Evolutionary conservation across 1,139 yeast species (phyloP).

Genomic region (Ashbya aceris): DNA sequence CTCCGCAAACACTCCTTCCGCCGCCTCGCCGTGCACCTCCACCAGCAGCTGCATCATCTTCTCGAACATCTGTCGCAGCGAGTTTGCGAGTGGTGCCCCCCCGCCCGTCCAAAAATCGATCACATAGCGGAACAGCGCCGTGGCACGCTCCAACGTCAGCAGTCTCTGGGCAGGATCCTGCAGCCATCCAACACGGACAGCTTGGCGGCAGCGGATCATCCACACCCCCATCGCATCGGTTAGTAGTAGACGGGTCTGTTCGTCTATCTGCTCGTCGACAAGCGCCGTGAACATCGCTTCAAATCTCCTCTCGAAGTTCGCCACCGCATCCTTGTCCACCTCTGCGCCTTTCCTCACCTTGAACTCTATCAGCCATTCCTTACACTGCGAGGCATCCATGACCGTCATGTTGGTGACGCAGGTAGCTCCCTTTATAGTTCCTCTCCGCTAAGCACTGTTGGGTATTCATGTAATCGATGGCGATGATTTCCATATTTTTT

Average conservation of each 20-base stretch:
- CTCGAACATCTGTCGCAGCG: constrained; percentile 48
- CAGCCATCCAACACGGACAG: constrained; percentile 12
- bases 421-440: not conserved
- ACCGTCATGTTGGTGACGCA: constrained; percentile 2
- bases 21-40: constrained; percentile 17
- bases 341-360: constrained; percentile 21
- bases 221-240: constrained; percentile 60
- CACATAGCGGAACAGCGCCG: constrained; percentile 43
- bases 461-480: too few relatives aligned
- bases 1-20: constrained; percentile 25
- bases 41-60: constrained; percentile 41
- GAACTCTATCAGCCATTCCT: constrained; percentile 4
- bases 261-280: constrained; percentile 53
- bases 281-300: constrained; percentile 62
- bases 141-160: constrained; percentile 25
- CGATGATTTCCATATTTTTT: too few relatives aligned
- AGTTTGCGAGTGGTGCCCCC: constrained; percentile 60
- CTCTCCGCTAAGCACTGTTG: not conserved
- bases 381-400: constrained; percentile 2
- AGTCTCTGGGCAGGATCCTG: constrained; percentile 16
- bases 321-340: constrained; percentile 52
- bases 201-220: constrained; percentile 40
- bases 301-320: constrained; percentile 59
- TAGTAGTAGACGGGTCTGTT: constrained; percentile 39
- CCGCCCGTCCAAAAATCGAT: constrained; percentile 65